Evolutionary conservation across 345 rosid genomes (phyloP), one percentile per base, ranked within the genome.

Genomic region (Gossypium stocksii): DNA sequence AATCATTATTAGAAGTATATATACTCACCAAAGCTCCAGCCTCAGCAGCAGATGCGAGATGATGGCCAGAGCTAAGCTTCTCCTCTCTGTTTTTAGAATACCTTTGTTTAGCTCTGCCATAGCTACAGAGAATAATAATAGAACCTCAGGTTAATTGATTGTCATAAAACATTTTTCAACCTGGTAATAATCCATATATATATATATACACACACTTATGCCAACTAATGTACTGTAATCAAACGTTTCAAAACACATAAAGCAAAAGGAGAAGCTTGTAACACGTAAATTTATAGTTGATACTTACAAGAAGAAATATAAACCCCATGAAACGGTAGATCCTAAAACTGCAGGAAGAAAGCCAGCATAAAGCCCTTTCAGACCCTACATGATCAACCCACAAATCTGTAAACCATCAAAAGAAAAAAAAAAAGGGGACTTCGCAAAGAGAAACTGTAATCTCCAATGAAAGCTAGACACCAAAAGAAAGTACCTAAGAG

Each of bases 1-100:
- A 51, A 68, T 79, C 59, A 67, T 22, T 38, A 54, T 71, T 38
- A 68, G 23, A 83, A 75, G 62, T 51, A 74, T 53, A 77, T 63
- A 66, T 53, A 79, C 91, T 84, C 57, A 94, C 99, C 92, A 94
- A 81, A 80, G 83, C 93, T 76, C 99, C 97, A 41, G 99, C 97
- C 86, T 95, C 98, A 62, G 99, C 98, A 78, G 99, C 97, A 77
- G 97, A 90, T 78, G 89, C 92, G 73, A 95, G 93, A 84, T 95
- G 98, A 78, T 89, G 91, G 73, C 83, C 78, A 56, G 98, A 86
- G 61, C 87, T 88, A 72, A 93, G 83, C 75, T 79, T 88, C 70
- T 79, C 88, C 20, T 89, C 90, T 81, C 86, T 84, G 77, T 74
- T 83, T 80, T 64, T 81, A 60, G 89, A 86, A 73, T 94, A 93